These are phyloP conservation scores for Boletus vermiculosoides DNA, from an alignment of 768 basidiomycete genomes.

Conservation along the genomic window DNA sequence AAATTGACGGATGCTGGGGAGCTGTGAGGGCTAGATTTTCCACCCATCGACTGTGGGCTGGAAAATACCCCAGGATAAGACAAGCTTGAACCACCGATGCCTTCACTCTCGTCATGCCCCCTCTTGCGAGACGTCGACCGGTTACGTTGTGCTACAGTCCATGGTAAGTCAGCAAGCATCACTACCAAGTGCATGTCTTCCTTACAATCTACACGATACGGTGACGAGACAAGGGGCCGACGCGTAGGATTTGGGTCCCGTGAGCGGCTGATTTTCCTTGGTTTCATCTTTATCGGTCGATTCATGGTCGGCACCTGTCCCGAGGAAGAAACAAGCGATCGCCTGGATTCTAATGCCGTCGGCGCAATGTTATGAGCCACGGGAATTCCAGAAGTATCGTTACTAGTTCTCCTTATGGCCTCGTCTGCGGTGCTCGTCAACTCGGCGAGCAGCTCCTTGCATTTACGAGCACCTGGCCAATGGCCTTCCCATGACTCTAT, in stretches of 20 bases:
- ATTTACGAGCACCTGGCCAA: conserved; percentile 88
- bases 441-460: conserved; percentile 76
- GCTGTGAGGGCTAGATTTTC: conserved; percentile 63
- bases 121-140: conserved; percentile 75
- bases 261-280: conserved; percentile 56
- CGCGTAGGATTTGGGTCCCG: conserved; percentile 55
- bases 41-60: conserved; percentile 46
- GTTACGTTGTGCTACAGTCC: conserved; percentile 55
- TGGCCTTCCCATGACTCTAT: conserved; percentile 80
- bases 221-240: conserved; percentile 57
- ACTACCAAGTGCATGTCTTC: conserved; percentile 4
- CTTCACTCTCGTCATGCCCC: conserved; percentile 64
- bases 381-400: conserved; percentile 22
- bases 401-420: conserved; percentile 46
- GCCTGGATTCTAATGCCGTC: conserved; percentile 49
- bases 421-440: conserved; percentile 67
- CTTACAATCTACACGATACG: conserved; percentile 67
- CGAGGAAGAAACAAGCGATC: conserved; percentile 49
- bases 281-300: conserved; percentile 48
- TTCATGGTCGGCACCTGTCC: conserved; percentile 45
- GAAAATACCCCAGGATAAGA: conserved; percentile 56
- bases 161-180: conserved; percentile 17
- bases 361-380: conserved; percentile 29
- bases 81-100: conserved; percentile 41
- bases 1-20: conserved; percentile 72